Base-by-base conservation (phyloP, 805 yeast genomes). In the Metschnikowia cerradonensis region DNA sequence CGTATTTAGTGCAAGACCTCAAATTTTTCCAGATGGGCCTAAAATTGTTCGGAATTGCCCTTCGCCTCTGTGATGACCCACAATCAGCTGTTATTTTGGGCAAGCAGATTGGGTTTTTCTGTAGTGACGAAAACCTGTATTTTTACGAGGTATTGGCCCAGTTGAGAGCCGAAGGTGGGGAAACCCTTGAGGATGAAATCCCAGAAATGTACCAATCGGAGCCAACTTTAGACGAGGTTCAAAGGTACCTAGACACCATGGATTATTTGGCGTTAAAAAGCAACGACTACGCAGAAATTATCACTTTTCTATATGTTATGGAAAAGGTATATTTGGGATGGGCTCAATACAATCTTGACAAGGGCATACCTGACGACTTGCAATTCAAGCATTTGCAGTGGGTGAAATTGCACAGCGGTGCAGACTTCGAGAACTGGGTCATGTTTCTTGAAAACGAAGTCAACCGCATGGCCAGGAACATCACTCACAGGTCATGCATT, bases 391-490 rank as follows among this genome's bases (percentile, higher is more conserved):
- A 74, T 52, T 70, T 74, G 43, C 80, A 77, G 45, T 80, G 84
- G 84, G 72, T 80, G 39, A 71, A 64, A 41, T 61, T 80, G 46
- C 84, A 80, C 54, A 74, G 77, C 53, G 84, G 84, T 3, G 64
- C 63, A 3, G 76, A 61, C 8, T 80, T 80, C 50, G 65, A 69
- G 40, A 59, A 54, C 2, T 80, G 84, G 84, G 74, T 75, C n/a
- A 55, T 64, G 3, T 79, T 80, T 53, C 63, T 80, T 37, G 64
- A 60, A 46, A 50, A 51, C 1, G 82, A 79, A 56, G 79, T 79
- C 5, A 69, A 76, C 37, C 45, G 73, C 46, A 72, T 52, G 45
- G 71, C 59, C 53, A 60, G 46, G 49, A 67, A 59, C 59, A 67
- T 46, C 55, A 66, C 55, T 2, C 53, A 54, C 22, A 33, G 42